phyloP scores from a whole-genome alignment of 768 basidiomycete species.

The Daedaleopsis sinensis region DNA sequence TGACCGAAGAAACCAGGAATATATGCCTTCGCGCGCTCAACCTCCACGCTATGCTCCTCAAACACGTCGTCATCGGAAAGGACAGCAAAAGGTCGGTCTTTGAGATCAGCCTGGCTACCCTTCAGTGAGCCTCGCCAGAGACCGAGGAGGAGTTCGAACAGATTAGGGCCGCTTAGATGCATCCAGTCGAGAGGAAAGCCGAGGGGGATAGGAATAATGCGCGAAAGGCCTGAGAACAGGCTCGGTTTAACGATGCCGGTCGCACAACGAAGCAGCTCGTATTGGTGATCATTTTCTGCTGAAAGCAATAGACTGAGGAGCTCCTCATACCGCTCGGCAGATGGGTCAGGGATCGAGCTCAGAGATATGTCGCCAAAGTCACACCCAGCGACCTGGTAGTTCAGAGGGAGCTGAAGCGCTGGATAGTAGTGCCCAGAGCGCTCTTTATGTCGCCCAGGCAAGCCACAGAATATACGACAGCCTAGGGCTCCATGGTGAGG shows the following conservation, averaged over 20 bases:
- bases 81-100: conserved; percentile 30
- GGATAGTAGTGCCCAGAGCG: conserved; percentile 42
- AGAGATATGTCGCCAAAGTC: conserved; percentile 33
- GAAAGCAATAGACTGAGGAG: conserved; percentile 39
- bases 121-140: conserved; percentile 37
- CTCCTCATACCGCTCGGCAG: not conserved
- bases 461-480: conserved; percentile 39
- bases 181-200: conserved; percentile 40
- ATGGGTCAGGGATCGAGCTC: not conserved
- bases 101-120: conserved; percentile 23
- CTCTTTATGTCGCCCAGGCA: conserved; percentile 35
- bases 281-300: conserved; percentile 36
- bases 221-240: conserved; percentile 35
- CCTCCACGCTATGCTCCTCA: conserved; percentile 10
- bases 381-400: conserved; percentile 28
- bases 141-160: conserved; percentile 36
- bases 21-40: conserved; percentile 35
- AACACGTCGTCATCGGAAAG: conserved; percentile 9
- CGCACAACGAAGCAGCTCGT: conserved; percentile 29
- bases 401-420: conserved; percentile 29
- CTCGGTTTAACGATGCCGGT: conserved; percentile 41
- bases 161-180: conserved; percentile 42
- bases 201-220: conserved; percentile 6
- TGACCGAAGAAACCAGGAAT: conserved; percentile 45
- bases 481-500: conserved; percentile 40